Conservation (phyloP, 768 basidiomycete genomes). For the Lentinula sp. region DNA sequence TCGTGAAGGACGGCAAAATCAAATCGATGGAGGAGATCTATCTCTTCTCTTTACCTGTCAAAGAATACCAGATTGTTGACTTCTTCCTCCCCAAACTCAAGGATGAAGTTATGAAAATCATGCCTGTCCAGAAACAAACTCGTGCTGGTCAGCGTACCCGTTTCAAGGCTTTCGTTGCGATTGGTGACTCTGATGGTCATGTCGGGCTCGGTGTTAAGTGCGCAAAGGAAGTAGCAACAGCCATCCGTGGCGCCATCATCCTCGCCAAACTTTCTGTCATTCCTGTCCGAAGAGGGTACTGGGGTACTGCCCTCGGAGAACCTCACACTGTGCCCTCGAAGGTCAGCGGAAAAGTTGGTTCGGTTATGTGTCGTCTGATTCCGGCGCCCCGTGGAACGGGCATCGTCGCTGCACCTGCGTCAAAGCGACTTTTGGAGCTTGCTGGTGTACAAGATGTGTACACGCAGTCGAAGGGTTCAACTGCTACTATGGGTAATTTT, state of each 20-base stretch:
- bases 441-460: slow-evolving; percentile 98
- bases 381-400: slow-evolving; percentile 98
- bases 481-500: slow-evolving; percentile 98
- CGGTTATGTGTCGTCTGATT: slow-evolving; percentile 98
- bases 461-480: slow-evolving; percentile 97
- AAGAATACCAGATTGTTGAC: slow-evolving; percentile 99
- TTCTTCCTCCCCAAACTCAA: slow-evolving; percentile 98
- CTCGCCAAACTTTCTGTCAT: slow-evolving; percentile 97
- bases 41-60: slow-evolving; percentile 99
- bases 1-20: slow-evolving; percentile 99
- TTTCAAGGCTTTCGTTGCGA: slow-evolving; percentile 99
- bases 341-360: slow-evolving; percentile 97
- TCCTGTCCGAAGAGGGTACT: slow-evolving; percentile 98
- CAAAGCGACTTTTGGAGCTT: slow-evolving; percentile 92
- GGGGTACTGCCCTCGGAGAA: slow-evolving; percentile 98
- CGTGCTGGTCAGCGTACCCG: slow-evolving; percentile 99
- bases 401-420: slow-evolving; percentile 98
- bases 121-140: slow-evolving; percentile 99
- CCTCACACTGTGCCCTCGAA: slow-evolving; percentile 99
- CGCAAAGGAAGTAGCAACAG: slow-evolving; percentile 99
- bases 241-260: slow-evolving; percentile 99
- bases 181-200: slow-evolving; percentile 98
- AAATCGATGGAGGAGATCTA: slow-evolving; percentile 99
- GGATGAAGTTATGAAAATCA: slow-evolving; percentile 99
- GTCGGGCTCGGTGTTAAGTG: slow-evolving; percentile 99